These are phyloP conservation scores for Leccinum uliginosum DNA, from an alignment of 768 basidiomycete genomes.

Conservation along the genomic window DNA sequence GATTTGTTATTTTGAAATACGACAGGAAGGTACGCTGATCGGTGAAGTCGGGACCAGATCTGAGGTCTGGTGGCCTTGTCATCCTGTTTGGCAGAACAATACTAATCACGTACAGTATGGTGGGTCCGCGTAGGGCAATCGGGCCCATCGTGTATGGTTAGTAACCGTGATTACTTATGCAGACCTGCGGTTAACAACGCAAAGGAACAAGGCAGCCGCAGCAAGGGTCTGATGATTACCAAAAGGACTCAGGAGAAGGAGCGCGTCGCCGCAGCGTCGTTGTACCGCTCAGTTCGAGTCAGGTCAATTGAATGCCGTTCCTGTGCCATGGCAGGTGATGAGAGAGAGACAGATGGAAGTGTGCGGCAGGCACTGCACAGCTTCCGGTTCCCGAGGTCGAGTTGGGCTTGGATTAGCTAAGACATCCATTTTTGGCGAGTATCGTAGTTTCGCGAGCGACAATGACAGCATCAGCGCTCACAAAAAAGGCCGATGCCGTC, in stretches of 20 bases:
- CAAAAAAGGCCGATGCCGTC: slow-evolving; percentile 28
- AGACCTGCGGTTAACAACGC: neutral
- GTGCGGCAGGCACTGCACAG: neutral
- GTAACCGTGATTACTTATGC: neutral
- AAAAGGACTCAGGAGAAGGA: neutral
- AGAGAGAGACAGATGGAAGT: neutral
- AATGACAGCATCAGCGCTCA: slow-evolving; percentile 19
- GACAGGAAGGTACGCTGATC: slow-evolving; percentile 2
- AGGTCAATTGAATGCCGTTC: neutral
- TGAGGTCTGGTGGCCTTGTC: neutral
- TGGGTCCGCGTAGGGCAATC: neutral
- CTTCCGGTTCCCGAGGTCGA: neutral
- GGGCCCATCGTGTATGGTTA: neutral
- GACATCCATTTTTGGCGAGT: slow-evolving; percentile 12
- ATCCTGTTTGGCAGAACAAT: neutral
- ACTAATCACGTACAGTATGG: neutral
- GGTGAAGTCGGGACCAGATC: neutral
- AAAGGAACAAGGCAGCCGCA: neutral
- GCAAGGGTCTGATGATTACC: neutral
- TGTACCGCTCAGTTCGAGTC: neutral
- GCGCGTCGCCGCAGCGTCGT: neutral
- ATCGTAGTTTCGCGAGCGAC: slow-evolving; percentile 5
- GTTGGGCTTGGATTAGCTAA: slow-evolving; percentile 17
- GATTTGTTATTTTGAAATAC: neutral
- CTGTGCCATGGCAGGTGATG: neutral